A percentile compares a stretch with the other conserved stretches of the same genome.
Conservation (phyloP, 345 rosid species). For the Salix exigua region DNA sequence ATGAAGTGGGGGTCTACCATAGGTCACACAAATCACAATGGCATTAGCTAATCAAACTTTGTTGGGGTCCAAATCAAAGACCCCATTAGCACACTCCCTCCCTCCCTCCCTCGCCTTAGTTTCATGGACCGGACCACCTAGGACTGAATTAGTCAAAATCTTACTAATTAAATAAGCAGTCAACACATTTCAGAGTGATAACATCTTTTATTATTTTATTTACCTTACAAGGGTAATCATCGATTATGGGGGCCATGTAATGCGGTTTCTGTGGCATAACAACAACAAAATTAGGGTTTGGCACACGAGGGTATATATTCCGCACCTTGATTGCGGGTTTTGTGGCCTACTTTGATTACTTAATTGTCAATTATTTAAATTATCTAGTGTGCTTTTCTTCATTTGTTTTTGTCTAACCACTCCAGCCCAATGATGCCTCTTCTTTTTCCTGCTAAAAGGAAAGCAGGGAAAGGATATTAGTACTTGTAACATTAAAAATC, state of each 20-base stretch:
- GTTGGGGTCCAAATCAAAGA: background rate
- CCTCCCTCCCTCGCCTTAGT: background rate
- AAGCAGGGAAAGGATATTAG: background rate
- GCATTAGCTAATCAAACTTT: background rate
- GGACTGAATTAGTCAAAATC: background rate
- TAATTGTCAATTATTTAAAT: background rate
- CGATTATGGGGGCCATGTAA: background rate
- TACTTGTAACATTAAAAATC: too few species aligned
- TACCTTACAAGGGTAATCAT: background rate
- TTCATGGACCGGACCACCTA: background rate
- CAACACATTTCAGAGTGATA: background rate
- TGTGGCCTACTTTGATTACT: background rate
- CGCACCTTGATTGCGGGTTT: conserved; percentile 8
- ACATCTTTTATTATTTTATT: background rate
- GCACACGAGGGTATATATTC: conserved; percentile 23
- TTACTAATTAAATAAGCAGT: conserved; percentile 3
- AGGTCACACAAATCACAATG: background rate
- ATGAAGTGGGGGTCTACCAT: background rate
- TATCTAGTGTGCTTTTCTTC: background rate
- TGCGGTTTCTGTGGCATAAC: background rate
- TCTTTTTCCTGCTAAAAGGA: background rate
- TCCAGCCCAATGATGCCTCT: background rate
- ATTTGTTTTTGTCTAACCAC: conserved; percentile 6
- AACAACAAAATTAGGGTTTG: background rate
- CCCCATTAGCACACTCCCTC: conserved; percentile 6